Conservation (phyloP, 1,284 basidiomycete species). For the Apiotrichum veenhuisii region DNA sequence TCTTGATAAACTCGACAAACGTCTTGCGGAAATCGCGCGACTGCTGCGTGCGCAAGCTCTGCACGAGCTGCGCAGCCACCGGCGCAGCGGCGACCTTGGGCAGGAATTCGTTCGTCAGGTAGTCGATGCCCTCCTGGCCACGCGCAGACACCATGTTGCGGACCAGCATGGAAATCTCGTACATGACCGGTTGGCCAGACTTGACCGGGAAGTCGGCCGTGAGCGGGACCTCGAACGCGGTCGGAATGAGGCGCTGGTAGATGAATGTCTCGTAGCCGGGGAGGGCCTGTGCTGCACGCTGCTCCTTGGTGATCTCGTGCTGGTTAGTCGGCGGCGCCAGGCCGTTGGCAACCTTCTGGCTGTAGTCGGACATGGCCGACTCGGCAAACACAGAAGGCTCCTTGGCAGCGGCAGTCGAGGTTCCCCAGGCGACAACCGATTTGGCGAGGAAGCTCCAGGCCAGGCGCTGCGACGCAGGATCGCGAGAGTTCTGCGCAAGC, state of each 20-base stretch:
- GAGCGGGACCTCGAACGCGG: conserved; percentile 78
- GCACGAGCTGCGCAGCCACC: conserved; percentile 72
- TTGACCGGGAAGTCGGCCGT: conserved; percentile 77
- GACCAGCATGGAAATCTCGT: conserved; percentile 80
- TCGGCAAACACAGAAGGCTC: conserved; percentile 42
- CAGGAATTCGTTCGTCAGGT: conserved; percentile 73
- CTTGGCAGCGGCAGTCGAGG: conserved; percentile 52
- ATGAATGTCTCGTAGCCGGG: conserved; percentile 92
- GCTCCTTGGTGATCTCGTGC: conserved; percentile 35
- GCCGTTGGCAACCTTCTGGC: conserved; percentile 51
- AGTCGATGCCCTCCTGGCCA: conserved; percentile 78
- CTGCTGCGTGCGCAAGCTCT: conserved; percentile 72
- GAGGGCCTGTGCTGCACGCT: conserved; percentile 55
- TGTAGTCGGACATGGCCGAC: conserved; percentile 32
- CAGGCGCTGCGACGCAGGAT: conserved; percentile 70
- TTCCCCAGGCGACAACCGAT: conserved; percentile 71
- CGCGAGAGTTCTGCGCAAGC: conserved; percentile 68
- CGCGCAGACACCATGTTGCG: conserved; percentile 74
- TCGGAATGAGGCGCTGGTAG: conserved; percentile 80
- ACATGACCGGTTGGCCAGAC: conserved; percentile 77
- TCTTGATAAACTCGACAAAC: conserved; percentile 67
- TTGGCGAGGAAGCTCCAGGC: conserved; percentile 75
- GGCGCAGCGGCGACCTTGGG: conserved; percentile 78
- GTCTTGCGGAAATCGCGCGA: conserved; percentile 82
- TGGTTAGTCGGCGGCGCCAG: conserved; percentile 33